These are phyloP conservation scores for Orobanche coerulescens DNA, from an alignment of 257 asterid species.

Conservation along the genomic window DNA sequence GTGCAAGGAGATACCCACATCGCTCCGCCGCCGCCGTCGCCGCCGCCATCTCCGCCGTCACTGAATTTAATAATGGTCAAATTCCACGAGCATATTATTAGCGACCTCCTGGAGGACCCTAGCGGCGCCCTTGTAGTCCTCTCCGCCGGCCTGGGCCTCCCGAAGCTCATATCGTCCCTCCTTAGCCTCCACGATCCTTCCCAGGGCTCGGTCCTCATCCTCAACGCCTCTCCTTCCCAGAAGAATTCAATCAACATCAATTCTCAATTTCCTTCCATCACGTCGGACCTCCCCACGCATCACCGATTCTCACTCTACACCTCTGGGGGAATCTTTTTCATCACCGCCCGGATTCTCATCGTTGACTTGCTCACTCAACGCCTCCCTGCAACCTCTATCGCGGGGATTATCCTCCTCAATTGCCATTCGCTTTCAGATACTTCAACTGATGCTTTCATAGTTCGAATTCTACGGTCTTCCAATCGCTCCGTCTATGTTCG, in stretches of 20 bases:
- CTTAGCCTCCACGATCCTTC: slow-evolving; percentile 75
- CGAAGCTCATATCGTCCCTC: slow-evolving; percentile 62
- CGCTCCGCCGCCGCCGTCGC: neutral
- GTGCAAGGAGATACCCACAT: too few species aligned
- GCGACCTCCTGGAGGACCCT: slow-evolving; percentile 72
- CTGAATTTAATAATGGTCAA: slow-evolving; percentile 39
- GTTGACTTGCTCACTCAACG: slow-evolving; percentile 85
- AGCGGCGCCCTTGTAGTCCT: slow-evolving; percentile 77
- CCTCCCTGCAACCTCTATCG: slow-evolving; percentile 51
- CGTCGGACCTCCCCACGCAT: slow-evolving; percentile 64
- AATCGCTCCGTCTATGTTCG: slow-evolving; percentile 60
- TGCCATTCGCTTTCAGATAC: slow-evolving; percentile 83
- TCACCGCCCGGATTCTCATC: slow-evolving; percentile 81
- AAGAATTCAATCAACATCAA: slow-evolving; percentile 35
- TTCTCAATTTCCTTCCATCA: slow-evolving; percentile 51
- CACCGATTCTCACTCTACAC: slow-evolving; percentile 66
- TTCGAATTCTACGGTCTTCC: slow-evolving; percentile 59
- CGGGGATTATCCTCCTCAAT: slow-evolving; percentile 71
- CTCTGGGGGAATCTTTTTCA: slow-evolving; percentile 63
- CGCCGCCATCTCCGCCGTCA: slow-evolving; percentile 1
- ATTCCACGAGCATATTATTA: slow-evolving; percentile 76
- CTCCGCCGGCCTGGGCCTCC: slow-evolving; percentile 81
- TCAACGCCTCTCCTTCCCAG: slow-evolving; percentile 67
- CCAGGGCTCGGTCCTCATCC: slow-evolving; percentile 73
- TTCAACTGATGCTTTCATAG: slow-evolving; percentile 89